Evolutionary conservation across 2,329 filamentous ascomycete genomes (phyloP).

Genomic region (Aspergillus calidoustus): DNA sequence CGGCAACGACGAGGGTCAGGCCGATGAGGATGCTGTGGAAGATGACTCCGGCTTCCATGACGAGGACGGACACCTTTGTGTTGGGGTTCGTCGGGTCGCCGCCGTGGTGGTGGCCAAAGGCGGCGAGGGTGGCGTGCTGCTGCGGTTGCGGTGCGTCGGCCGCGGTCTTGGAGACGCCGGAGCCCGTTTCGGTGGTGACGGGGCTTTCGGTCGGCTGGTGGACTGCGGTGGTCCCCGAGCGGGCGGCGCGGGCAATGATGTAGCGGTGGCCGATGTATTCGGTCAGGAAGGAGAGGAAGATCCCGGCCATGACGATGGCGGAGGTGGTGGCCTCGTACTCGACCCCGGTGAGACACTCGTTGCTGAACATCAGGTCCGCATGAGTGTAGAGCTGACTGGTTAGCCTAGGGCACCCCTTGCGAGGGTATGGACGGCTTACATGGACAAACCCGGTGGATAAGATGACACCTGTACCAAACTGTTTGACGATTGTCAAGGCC

Average conservation of each 20-base stretch:
- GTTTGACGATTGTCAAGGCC: conserved; percentile 67
- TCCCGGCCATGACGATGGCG: conserved; percentile 73
- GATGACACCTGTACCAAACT: conserved; percentile 52
- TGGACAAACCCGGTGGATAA: conserved; percentile 47
- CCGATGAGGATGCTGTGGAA: conserved; percentile 70
- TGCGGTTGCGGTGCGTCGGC: conserved; percentile 1
- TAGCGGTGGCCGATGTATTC: conserved; percentile 70
- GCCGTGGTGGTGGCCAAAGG: conserved; percentile 41
- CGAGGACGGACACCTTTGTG: conserved; percentile 65
- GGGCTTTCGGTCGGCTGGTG: not conserved
- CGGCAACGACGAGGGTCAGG: conserved; percentile 50
- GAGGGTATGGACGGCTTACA: conserved; percentile 29
- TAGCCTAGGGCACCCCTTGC: not conserved
- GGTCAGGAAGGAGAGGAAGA: conserved; percentile 73
- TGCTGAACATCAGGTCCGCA: conserved; percentile 72
- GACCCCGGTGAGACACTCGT: conserved; percentile 69
- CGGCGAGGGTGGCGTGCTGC: conserved; percentile 23
- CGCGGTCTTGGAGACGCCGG: conserved; percentile 6
- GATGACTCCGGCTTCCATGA: conserved; percentile 74
- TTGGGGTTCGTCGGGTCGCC: conserved; percentile 38
- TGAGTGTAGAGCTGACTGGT: conserved; percentile 70
- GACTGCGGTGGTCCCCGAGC: not conserved
- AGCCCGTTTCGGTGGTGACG: not conserved
- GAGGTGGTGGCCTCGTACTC: conserved; percentile 71
- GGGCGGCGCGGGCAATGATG: conserved; percentile 39